Evolutionary conservation across 305 asterid genomes (phyloP).

Genomic region (Ilex paraguariensis): DNA sequence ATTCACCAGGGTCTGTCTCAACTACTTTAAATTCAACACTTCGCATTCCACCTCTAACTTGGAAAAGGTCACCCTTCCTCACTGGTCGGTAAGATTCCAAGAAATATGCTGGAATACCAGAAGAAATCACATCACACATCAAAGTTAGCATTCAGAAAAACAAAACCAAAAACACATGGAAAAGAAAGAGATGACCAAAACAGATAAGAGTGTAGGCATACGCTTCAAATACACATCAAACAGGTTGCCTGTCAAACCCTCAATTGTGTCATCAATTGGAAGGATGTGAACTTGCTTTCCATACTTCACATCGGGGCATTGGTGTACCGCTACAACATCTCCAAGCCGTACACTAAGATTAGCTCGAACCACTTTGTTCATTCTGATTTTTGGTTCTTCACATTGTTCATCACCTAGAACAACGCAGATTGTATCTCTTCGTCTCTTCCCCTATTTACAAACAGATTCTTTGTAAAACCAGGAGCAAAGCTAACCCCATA

Average conservation of each 20-base stretch:
- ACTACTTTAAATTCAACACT: not conserved
- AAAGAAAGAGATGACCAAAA: too few relatives aligned
- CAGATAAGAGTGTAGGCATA: too few relatives aligned
- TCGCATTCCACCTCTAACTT: not conserved
- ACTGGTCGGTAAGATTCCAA: not conserved
- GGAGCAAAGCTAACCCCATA: too few relatives aligned
- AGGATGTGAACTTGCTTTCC: too few relatives aligned
- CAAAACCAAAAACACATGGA: too few relatives aligned
- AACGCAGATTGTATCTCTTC: too few relatives aligned
- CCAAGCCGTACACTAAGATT: too few relatives aligned
- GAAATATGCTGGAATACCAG: not conserved
- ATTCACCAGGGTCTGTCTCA: not conserved
- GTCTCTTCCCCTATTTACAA: too few relatives aligned
- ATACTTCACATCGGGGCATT: not conserved
- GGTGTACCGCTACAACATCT: not conserved
- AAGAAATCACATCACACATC: too few relatives aligned
- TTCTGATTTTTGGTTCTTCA: not conserved
- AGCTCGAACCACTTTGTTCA: not conserved
- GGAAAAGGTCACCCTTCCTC: not conserved
- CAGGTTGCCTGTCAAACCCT: not conserved
- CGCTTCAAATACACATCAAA: not conserved
- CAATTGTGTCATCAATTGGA: not conserved
- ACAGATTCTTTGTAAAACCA: too few relatives aligned
- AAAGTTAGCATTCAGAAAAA: too few relatives aligned
- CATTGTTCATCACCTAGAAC: not conserved